Evolutionary conservation across 768 basidiomycete genomes (phyloP).

Genomic region (Tylopilus sp.): DNA sequence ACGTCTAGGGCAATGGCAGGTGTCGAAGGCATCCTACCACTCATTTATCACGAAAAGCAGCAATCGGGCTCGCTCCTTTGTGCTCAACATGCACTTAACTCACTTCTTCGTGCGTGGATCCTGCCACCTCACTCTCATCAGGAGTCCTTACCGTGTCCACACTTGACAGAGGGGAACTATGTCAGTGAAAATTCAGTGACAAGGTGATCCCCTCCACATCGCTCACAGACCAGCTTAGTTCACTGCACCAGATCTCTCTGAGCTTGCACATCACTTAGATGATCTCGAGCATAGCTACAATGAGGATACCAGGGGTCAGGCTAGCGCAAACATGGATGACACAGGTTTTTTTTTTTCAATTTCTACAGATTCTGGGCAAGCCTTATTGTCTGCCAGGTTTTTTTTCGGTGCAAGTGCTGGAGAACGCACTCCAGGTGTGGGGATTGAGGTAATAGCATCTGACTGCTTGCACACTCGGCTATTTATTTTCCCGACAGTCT

Average conservation of each 20-base stretch:
- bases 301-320: constrained; percentile 38
- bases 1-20: constrained; percentile 46
- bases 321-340: constrained; percentile 87
- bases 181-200: constrained; percentile 33
- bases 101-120: constrained; percentile 57
- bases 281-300: constrained; percentile 59
- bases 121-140: constrained; percentile 39
- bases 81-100: constrained; percentile 84
- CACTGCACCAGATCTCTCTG: constrained; percentile 73
- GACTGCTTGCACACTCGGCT: background rate
- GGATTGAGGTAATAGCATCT: constrained; percentile 58
- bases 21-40: constrained; percentile 47
- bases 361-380: background rate
- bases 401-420: constrained; percentile 88
- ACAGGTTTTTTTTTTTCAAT: constrained; percentile 49
- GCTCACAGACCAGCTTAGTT: constrained; percentile 46
- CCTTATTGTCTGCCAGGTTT: constrained; percentile 51
- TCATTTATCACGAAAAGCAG: constrained; percentile 80
- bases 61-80: constrained; percentile 79
- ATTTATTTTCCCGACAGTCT: constrained; percentile 40
- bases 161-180: constrained; percentile 42
- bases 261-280: constrained; percentile 69
- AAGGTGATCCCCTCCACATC: background rate
- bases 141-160: constrained; percentile 27
- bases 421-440: constrained; percentile 82